phyloP scores from a whole-genome alignment of 768 basidiomycete species.

The Hygrocybe punicea region DNA sequence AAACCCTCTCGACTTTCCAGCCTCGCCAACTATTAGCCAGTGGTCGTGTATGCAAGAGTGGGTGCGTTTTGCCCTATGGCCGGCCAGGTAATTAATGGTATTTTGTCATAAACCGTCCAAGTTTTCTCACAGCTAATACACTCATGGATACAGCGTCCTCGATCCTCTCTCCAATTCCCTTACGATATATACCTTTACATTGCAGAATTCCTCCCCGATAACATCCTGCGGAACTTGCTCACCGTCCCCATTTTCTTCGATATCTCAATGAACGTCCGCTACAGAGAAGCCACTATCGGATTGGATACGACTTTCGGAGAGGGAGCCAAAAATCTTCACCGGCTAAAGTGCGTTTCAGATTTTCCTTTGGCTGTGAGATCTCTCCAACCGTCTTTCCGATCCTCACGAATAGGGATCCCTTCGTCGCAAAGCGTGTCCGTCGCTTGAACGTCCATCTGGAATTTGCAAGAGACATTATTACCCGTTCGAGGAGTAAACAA shows the following conservation, averaged over 20 bases:
- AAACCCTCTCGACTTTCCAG: no score
- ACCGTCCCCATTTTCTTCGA: not conserved
- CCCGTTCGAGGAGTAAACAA: no score
- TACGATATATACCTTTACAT: not conserved
- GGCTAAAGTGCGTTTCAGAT: not conserved
- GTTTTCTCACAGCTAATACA: no score
- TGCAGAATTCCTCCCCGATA: not conserved
- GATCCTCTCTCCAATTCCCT: not conserved
- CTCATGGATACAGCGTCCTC: no score
- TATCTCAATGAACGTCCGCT: not conserved
- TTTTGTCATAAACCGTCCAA: no score
- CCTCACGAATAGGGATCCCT: constrained; percentile 13
- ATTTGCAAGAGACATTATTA: no score
- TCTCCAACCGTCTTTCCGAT: not conserved
- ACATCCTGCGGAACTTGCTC: not conserved
- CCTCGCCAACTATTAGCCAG: no score
- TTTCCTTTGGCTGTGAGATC: no score
- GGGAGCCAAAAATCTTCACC: not conserved
- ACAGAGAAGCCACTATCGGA: not conserved
- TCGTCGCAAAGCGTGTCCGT: constrained; percentile 22
- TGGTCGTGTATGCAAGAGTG: no score
- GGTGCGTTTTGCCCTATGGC: no score
- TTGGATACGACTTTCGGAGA: not conserved
- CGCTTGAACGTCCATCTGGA: constrained; percentile 13
- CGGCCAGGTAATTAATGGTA: no score